These are phyloP conservation scores for Piper betle DNA, from an alignment of 164 flowering plant species.

Conservation along the genomic window DNA sequence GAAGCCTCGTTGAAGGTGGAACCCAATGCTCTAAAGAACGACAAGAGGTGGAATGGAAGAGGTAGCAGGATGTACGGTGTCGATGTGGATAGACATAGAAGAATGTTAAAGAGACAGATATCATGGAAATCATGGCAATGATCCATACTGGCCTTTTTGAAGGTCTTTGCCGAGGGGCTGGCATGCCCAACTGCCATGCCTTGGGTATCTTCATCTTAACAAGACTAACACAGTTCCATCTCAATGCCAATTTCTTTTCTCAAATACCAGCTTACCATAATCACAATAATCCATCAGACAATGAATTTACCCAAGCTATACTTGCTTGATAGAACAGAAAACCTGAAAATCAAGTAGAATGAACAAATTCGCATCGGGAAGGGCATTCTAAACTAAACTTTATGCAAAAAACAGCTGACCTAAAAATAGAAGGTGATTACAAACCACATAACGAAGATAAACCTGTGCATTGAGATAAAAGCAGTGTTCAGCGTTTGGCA, in stretches of 20 bases:
- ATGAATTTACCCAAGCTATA: neutral
- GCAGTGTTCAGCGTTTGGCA: too few species aligned
- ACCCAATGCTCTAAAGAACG: conserved; percentile 47
- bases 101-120: conserved; percentile 54
- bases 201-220: conserved; percentile 43
- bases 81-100: conserved; percentile 70
- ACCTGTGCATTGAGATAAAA: too few species aligned
- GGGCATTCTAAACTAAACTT: neutral
- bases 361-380: neutral
- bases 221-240: conserved; percentile 19
- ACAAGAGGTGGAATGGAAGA: conserved; percentile 63
- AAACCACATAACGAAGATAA: neutral
- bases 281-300: neutral
- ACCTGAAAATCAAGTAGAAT: neutral
- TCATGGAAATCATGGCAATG: conserved; percentile 58
- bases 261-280: neutral
- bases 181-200: conserved; percentile 61
- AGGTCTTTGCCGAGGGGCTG: conserved; percentile 54
- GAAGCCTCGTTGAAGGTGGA: conserved; percentile 71
- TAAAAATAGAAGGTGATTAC: neutral
- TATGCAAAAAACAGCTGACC: neutral
- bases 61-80: conserved; percentile 45
- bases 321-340: neutral
- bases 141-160: conserved; percentile 77
- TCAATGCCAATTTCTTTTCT: neutral